Percentiles rank a stretch among this genome's conserved stretches.
These are phyloP conservation scores for Trichosanthes cucumerina DNA, from an alignment of 306 rosid species.

Conservation along the genomic window DNA sequence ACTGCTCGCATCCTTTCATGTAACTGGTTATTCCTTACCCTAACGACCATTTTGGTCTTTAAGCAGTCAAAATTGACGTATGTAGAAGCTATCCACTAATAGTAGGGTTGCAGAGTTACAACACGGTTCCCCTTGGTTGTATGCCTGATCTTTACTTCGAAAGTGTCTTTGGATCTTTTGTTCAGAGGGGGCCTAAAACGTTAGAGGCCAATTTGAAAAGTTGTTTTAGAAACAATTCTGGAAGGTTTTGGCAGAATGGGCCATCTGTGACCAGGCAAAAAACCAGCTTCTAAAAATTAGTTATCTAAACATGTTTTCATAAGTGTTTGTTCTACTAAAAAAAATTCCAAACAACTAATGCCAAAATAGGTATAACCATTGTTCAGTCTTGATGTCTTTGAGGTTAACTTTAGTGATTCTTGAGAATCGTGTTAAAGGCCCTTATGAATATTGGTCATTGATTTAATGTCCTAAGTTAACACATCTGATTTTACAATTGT, in stretches of 20 bases:
- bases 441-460: background rate
- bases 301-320: background rate
- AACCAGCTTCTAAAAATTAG: background rate
- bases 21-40: background rate
- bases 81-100: background rate
- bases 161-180: background rate
- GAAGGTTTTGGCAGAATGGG: background rate
- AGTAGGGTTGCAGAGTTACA: background rate
- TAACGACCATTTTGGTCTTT: background rate
- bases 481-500: background rate
- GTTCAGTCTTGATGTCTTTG: background rate
- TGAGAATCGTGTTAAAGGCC: background rate
- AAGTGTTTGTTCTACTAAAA: background rate
- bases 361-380: background rate
- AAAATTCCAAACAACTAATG: background rate
- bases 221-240: background rate
- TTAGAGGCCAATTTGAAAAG: background rate
- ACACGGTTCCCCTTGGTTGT: background rate
- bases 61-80: background rate
- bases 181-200: background rate
- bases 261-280: background rate
- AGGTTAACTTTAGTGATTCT: background rate
- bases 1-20: background rate
- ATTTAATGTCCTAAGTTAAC: background rate
- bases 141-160: background rate